These are phyloP conservation scores for Ilex aquifolium DNA, from an alignment of 257 asterid species.

Conservation along the genomic window DNA sequence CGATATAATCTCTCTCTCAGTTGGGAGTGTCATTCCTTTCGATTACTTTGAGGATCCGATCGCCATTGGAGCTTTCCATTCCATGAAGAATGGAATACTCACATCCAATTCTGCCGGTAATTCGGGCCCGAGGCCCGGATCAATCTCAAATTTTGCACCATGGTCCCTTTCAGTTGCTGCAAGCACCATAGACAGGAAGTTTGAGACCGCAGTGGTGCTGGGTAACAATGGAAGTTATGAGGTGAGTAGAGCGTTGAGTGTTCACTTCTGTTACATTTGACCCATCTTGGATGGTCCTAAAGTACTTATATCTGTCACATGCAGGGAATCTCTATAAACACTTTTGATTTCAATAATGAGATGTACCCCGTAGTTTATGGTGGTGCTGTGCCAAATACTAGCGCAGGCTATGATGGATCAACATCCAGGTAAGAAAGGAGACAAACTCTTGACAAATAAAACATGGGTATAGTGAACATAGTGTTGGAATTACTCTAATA, in stretches of 20 bases:
- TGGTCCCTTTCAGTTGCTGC: conserved; percentile 46
- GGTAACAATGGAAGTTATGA: conserved; percentile 22
- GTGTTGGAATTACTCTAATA: too few relatives aligned
- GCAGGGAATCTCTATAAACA: conserved; percentile 57
- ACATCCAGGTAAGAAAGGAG: too few relatives aligned
- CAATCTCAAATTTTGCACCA: conserved; percentile 26
- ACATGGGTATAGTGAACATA: too few relatives aligned
- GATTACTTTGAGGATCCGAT: conserved; percentile 36
- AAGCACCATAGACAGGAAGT: conserved; percentile 34
- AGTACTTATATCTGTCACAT: neutral
- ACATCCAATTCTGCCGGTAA: conserved; percentile 43
- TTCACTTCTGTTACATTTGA: too few relatives aligned
- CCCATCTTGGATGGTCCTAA: neutral
- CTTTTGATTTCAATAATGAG: conserved; percentile 40
- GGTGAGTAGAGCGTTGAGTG: conserved; percentile 4
- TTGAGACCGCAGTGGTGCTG: conserved; percentile 17
- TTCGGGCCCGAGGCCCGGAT: conserved; percentile 22
- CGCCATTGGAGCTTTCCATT: conserved; percentile 43
- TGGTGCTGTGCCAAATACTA: conserved; percentile 13
- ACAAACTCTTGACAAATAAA: too few relatives aligned
- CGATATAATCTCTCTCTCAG: conserved; percentile 30
- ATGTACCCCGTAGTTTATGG: conserved; percentile 62
- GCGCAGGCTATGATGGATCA: too few relatives aligned
- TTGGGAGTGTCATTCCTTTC: conserved; percentile 20
- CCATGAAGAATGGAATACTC: conserved; percentile 37